Evolutionary conservation across 2,329 filamentous ascomycete species (phyloP).

Genomic region (Epichloe gansuensis): DNA sequence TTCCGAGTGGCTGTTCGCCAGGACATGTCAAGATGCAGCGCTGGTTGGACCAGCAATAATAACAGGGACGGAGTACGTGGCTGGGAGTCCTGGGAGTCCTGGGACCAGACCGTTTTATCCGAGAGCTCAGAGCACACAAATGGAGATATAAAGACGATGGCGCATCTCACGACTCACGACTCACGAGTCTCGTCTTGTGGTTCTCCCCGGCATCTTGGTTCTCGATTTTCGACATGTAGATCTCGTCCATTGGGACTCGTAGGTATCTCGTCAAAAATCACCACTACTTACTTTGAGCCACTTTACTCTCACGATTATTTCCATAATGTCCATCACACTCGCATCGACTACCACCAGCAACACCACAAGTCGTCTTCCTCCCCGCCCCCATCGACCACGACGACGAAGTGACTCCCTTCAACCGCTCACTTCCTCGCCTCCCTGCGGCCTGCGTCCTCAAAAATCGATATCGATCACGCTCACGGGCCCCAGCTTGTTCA

Average conservation of each 20-base stretch:
- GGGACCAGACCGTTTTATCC: too few relatives aligned
- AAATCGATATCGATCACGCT: constrained; percentile 42
- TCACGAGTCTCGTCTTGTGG: background rate
- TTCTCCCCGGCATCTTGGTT: background rate
- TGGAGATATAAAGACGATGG: background rate
- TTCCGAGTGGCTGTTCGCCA: too few relatives aligned
- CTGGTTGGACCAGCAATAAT: too few relatives aligned
- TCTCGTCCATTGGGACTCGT: constrained; percentile 1
- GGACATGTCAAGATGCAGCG: too few relatives aligned
- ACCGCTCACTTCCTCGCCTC: background rate
- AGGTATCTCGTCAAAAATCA: background rate
- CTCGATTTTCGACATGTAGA: background rate
- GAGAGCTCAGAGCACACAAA: too few relatives aligned
- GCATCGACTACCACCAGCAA: background rate
- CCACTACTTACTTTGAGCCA: background rate
- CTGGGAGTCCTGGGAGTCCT: too few relatives aligned
- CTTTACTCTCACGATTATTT: background rate
- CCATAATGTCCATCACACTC: constrained; percentile 4
- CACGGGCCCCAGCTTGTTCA: constrained; percentile 35
- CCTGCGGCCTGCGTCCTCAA: constrained; percentile 26
- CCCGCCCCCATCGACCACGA: background rate
- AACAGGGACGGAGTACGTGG: too few relatives aligned
- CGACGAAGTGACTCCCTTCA: background rate
- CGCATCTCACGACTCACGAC: background rate
- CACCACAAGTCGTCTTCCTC: background rate